Base-by-base conservation (phyloP, 495 filamentous ascomycete genomes). In the Halenospora varia region DNA sequence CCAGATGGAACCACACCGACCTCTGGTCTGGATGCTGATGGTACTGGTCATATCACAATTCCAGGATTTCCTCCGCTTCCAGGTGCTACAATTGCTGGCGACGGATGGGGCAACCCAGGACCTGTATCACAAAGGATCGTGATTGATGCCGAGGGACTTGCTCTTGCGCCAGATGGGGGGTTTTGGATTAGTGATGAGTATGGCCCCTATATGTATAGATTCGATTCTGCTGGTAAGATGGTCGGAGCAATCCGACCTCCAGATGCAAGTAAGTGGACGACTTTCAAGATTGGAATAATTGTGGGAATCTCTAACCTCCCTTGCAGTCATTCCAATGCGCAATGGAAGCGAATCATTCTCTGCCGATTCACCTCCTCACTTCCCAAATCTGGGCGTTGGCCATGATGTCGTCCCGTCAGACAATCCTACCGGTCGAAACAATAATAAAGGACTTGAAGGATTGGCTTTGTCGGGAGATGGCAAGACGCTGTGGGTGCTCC, bases 151-250 rank as follows among this genome's bases (percentile, higher is more conserved):
- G 89, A 92, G 67, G 89, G 87, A 20, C 70, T 92, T 2, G 83
- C 82, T n/a, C 77, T 92, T 15, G 78, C 75, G 44, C 53, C 68
- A 0, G 82, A 90, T 54, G 83, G 80, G 54, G 73, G 75, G 1
- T 92, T 91, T 75, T 92, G 86, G 86, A 73, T 92, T 26, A 83
- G 77, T 35, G 89, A 92, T 66, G 88, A 94, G 66, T 92, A 92
- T 66, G 89, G 88, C 2, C 88, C 86, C 0, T 92, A 85, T 59
- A 72, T 90, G 20, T 91, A 73, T 60, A 77, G 84, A 10, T 92
- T 91, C 74, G 71, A 75, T 57, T 47, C 59, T 9, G 62, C 63
- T 0, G 89, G 89, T 24, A 74, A 71, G 44, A 84, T 94, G 81
- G 64, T 80, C 11, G 67, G 71, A 1, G 88, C 88, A 2, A 86